Percentiles rank a stretch among this genome's conserved stretches.
Conservation (phyloP, 176 grass and related monocot genomes). For the Oropetium thomaeum region DNA sequence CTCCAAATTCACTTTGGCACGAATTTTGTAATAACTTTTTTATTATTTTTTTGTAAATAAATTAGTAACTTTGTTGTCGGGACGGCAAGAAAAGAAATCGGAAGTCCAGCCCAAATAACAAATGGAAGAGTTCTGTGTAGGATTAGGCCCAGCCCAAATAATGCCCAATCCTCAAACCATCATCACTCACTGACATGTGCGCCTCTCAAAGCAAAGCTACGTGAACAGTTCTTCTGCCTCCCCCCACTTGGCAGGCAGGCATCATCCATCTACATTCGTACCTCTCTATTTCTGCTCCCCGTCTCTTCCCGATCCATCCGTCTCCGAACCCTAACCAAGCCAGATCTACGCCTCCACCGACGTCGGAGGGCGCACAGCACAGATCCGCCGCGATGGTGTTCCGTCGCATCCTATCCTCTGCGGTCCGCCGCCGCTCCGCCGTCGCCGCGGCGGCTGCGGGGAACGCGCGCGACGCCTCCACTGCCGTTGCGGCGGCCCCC, state of each 20-base stretch:
- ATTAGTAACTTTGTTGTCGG: too few relatives aligned
- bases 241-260: constrained; percentile 11
- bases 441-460: constrained; percentile 17
- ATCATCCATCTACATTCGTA: not conserved
- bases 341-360: constrained; percentile 43
- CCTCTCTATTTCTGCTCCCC: constrained; percentile 32
- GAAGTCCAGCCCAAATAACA: too few relatives aligned
- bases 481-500: constrained; percentile 42
- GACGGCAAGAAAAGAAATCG: too few relatives aligned
- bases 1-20: too few relatives aligned
- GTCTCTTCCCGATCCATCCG: constrained; percentile 25
- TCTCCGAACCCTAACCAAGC: constrained; percentile 38
- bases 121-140: not conserved
- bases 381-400: constrained; percentile 46
- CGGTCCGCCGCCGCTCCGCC: constrained; percentile 36
- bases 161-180: not conserved
- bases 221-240: constrained; percentile 12
- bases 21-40: too few relatives aligned
- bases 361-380: constrained; percentile 33
- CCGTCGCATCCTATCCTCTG: constrained; percentile 37
- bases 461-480: constrained; percentile 62
- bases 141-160: not conserved
- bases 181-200: constrained; percentile 10
- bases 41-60: too few relatives aligned
- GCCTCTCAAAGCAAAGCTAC: constrained; percentile 8